These are phyloP conservation scores for Sugiyamaella xylanicola DNA, from an alignment of 1,139 yeast genomes.

Conservation along the genomic window DNA sequence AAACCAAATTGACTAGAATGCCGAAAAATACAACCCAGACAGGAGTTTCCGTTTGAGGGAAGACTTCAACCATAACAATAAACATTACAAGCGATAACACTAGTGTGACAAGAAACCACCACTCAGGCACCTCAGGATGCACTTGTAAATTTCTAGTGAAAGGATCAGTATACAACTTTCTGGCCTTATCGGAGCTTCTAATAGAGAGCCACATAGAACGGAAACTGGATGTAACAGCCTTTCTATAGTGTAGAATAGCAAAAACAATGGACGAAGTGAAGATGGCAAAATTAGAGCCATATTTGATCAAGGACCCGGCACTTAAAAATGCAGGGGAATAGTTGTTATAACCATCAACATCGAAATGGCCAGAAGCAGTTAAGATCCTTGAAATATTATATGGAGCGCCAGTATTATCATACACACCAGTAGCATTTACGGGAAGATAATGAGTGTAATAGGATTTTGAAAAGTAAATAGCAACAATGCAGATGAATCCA, in stretches of 20 bases:
- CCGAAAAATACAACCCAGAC: slow-evolving; percentile 61
- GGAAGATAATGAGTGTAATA: slow-evolving; percentile 56
- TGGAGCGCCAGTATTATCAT: slow-evolving; percentile 50
- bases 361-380: slow-evolving; percentile 41
- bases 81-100: slow-evolving; percentile 49
- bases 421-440: slow-evolving; percentile 52
- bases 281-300: slow-evolving; percentile 33
- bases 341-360: slow-evolving; percentile 34
- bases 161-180: slow-evolving; percentile 41
- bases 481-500: slow-evolving; percentile 47
- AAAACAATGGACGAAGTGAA: slow-evolving; percentile 34
- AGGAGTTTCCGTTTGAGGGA: slow-evolving; percentile 49
- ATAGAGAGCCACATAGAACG: slow-evolving; percentile 20
- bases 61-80: slow-evolving; percentile 47
- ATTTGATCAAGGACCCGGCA: slow-evolving; percentile 44
- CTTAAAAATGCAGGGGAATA: slow-evolving; percentile 50
- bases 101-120: slow-evolving; percentile 56
- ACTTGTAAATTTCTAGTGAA: slow-evolving; percentile 52
- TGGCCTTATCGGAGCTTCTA: slow-evolving; percentile 16
- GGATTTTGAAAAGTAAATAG: slow-evolving; percentile 54
- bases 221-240: slow-evolving; percentile 25
- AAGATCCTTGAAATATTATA: slow-evolving; percentile 49
- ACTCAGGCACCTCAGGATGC: slow-evolving; percentile 56
- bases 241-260: slow-evolving; percentile 29
- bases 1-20: slow-evolving; percentile 54